These are phyloP conservation scores for Spirogloea muscicola DNA, from an alignment of 139 green algal genomes.

Conservation along the genomic window DNA sequence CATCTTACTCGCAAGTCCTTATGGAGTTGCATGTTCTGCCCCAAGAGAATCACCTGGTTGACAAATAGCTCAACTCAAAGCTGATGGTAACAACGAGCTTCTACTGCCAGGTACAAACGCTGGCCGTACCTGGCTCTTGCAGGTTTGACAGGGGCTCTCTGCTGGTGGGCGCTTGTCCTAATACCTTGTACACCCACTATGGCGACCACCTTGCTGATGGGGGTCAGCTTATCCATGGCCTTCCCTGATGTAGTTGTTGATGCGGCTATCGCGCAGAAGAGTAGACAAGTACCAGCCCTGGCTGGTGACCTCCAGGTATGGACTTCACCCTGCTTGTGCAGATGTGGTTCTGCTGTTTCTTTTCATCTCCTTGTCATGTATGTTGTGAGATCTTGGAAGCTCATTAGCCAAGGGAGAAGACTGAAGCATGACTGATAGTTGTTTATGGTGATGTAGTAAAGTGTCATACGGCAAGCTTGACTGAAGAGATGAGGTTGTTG, in stretches of 20 bases:
- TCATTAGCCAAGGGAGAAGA: too few species aligned
- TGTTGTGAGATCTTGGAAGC: too few species aligned
- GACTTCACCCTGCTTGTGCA: neutral
- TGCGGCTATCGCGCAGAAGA: slow-evolving; percentile 31
- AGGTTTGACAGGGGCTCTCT: neutral
- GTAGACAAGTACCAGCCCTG: neutral
- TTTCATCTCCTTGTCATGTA: neutral
- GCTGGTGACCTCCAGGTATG: slow-evolving; percentile 33
- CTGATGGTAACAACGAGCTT: too few species aligned
- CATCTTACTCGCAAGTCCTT: too few species aligned
- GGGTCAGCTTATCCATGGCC: slow-evolving; percentile 4
- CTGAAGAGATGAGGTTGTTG: too few species aligned
- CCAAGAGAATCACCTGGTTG: too few species aligned
- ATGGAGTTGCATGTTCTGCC: too few species aligned
- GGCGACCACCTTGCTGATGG: slow-evolving; percentile 5
- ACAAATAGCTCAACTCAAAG: too few species aligned
- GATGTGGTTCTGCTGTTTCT: neutral
- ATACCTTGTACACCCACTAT: slow-evolving; percentile 2
- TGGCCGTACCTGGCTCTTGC: slow-evolving; percentile 28
- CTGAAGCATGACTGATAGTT: too few species aligned
- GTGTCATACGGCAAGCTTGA: too few species aligned
- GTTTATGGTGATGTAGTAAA: too few species aligned
- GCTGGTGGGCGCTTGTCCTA: slow-evolving; percentile 9
- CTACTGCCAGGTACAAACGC: slow-evolving; percentile 27
- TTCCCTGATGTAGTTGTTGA: slow-evolving; percentile 43